Base-by-base conservation (phyloP, 306 rosid species). In the Lathyrus oleraceus region DNA sequence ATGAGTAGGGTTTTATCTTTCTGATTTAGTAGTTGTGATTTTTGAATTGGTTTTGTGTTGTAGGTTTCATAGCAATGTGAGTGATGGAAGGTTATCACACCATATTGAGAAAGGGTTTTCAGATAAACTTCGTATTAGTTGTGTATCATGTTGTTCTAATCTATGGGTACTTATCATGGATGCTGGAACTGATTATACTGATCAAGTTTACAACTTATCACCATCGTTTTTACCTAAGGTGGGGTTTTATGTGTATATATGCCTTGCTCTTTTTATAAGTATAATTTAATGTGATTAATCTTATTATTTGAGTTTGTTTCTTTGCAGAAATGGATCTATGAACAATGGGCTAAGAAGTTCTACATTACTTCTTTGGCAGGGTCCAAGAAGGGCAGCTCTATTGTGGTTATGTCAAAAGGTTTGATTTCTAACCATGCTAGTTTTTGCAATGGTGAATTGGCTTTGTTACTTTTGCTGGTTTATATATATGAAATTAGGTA, bases 91-190 rank as follows among this genome's bases (percentile, higher is more conserved):
- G 71, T 80, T 92, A 84, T 82, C 82, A 2, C 96, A 89, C 52
- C 98, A 90, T 73, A 91, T 92, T 52, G 98, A 92, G 65, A 92
- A 86, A 82, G 98, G 98, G 45, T 72, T 88, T 86, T 88, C 95
- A 53, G 96, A 92, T 79, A 96, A 96, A 39, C 86, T 92, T 75
- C 91, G 83, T 59, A 92, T 92, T 58, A 90, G 93, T 68, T 92
- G 96, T 45, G 98, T 92, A 67, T 77, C 96, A 20, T 92, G 96
- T 40, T 90, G 96, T 75, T 83, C 96, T 68, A 88, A 86, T 86
- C 93, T 88, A 21, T 92, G 98, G 98, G 96, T 96, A 30, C 90
- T 92, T 61, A 92, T 92, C 67, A 92, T 92, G 98, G 98, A 92
- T 67, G 96, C 96, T 49, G 96, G 96, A 77, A 92, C 98, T 66